Percentiles rank a stretch among this genome's conserved stretches.
phyloP scores from a whole-genome alignment of 257 asterid genomes.

The Agastache rugosa region DNA sequence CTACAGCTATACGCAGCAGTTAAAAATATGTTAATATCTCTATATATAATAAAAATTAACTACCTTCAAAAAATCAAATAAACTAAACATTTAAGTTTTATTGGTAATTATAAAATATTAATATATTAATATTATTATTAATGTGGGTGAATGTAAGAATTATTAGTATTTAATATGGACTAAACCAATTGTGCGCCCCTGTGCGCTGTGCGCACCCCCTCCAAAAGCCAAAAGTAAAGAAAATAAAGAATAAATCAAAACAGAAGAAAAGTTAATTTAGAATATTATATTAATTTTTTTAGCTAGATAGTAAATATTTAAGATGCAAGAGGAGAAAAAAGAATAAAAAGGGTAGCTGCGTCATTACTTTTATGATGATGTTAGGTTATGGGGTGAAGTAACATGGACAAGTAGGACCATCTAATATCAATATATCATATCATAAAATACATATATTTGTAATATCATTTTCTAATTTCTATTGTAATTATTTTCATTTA shows the following conservation, averaged over 20 bases:
- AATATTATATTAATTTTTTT: not conserved
- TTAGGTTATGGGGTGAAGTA: constrained; percentile 32
- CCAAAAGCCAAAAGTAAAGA: not conserved
- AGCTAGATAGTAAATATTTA: not conserved
- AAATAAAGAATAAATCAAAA: constrained; percentile 4
- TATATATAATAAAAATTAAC: constrained; percentile 22
- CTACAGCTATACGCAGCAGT: constrained; percentile 50
- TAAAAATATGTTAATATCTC: constrained; percentile 42
- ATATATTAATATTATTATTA: constrained; percentile 8
- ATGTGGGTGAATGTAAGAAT: constrained; percentile 20
- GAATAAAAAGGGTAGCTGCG: constrained; percentile 23
- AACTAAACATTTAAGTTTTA: not conserved
- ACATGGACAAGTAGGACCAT: constrained; percentile 38
- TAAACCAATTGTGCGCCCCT: constrained; percentile 33
- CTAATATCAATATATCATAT: not conserved
- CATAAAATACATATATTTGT: not conserved
- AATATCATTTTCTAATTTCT: not conserved
- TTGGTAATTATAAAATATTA: constrained; percentile 7
- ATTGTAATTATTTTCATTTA: not conserved
- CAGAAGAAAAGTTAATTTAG: not conserved
- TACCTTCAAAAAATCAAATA: not conserved
- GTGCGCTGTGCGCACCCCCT: constrained; percentile 40
- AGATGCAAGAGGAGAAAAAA: not conserved
- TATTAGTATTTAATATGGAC: constrained; percentile 24
- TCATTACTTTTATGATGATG: constrained; percentile 28